Evolutionary conservation across 176 grass and related monocot species (phyloP), one percentile per base, ranked within the genome.

Genomic region (Metroxylon sagu): DNA sequence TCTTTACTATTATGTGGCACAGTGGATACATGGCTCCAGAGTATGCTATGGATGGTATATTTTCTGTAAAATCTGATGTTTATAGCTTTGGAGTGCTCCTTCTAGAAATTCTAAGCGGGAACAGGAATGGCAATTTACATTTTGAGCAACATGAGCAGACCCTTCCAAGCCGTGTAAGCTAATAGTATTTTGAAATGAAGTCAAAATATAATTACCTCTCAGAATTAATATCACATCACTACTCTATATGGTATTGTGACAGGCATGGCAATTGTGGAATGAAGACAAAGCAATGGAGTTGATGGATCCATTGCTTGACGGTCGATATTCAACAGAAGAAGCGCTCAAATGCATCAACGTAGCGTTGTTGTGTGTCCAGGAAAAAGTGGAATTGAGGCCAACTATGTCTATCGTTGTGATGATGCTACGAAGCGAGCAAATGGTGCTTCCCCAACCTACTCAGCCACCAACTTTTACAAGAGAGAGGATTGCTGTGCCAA

Each of bases 251-350:
- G 35, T 10, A 12, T 43, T 43, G 35, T 6, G 17, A 14, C 29
- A 83, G 56, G 59, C 54, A n/a, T 85, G 82, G 82, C 66, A 79
- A 3, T 61, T 58, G 15, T 85, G 67, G 76, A 16, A 43, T 43
- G 4, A 4, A 61, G 67, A 61, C 0, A 53, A 35, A 25, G 4
- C 29, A 1, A 39, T 62, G 49, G 71, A 61, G 56, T 4, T 23
- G 5, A 16, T 54, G 4, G 76, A 85, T 4, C 19, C 26, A 14
- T 49, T 16, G 17, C 2, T 79, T 19, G 61, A 28, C 14, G 5
- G 30, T 4, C 56, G n/a, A 1, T 7, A 18, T 29, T 35, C 31
- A 14, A 57, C 53, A 18, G 25, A 17, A 0, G 71, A 85, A 62
- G 1, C 71, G 55, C 31, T 85, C 16, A 85, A 29, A 53, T 85